phyloP scores from a whole-genome alignment of 2,329 filamentous ascomycete genomes.

The Fusarium sp. region DNA sequence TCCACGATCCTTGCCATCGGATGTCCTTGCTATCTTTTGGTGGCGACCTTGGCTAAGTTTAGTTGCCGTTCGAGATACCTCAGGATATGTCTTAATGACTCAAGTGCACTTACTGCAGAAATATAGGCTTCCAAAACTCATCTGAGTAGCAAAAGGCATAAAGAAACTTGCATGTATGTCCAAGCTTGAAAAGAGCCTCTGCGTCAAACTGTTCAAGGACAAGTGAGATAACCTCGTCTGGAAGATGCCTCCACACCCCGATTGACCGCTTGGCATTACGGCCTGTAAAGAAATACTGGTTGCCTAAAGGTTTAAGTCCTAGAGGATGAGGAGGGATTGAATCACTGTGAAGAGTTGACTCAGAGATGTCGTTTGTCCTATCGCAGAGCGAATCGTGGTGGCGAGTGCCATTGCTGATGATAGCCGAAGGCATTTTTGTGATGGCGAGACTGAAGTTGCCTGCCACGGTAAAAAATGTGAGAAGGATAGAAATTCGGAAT shows the following conservation, averaged over 20 bases:
- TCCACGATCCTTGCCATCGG: conserved; percentile 85
- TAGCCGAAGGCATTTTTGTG: conserved; percentile 36
- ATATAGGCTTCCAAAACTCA: conserved; percentile 89
- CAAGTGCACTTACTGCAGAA: conserved; percentile 77
- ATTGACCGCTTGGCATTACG: conserved; percentile 74
- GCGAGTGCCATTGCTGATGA: conserved; percentile 13
- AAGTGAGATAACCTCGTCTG: conserved; percentile 83
- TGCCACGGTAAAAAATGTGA: background rate
- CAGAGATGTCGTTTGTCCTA: conserved; percentile 36
- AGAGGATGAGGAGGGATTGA: conserved; percentile 83
- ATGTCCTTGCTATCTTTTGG: conserved; percentile 48
- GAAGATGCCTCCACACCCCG: conserved; percentile 74
- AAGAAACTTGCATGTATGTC: conserved; percentile 83
- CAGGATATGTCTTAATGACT: conserved; percentile 13
- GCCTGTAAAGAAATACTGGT: conserved; percentile 75
- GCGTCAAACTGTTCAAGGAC: conserved; percentile 81
- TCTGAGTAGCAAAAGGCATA: conserved; percentile 87
- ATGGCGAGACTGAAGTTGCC: background rate
- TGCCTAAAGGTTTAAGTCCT: conserved; percentile 87
- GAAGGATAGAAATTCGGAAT: background rate
- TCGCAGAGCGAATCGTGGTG: conserved; percentile 35
- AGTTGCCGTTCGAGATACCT: conserved; percentile 23
- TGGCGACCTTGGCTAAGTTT: conserved; percentile 41
- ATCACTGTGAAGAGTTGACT: conserved; percentile 45
- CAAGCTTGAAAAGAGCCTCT: conserved; percentile 70